Evolutionary conservation across 2,329 filamentous ascomycete genomes (phyloP).

Genomic region (Pleomassaria siparia): DNA sequence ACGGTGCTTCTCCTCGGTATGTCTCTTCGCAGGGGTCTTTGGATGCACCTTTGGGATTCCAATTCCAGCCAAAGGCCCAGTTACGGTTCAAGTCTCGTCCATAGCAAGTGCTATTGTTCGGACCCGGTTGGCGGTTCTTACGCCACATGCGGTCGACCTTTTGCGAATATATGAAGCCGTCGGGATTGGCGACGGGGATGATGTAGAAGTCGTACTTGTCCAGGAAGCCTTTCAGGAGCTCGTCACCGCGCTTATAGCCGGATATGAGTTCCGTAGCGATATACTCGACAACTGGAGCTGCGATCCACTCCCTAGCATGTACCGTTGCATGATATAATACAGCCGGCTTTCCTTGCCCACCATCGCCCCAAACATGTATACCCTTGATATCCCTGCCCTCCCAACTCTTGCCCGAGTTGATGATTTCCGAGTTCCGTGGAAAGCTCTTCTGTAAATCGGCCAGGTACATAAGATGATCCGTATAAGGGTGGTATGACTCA

Average conservation of each 20-base stretch:
- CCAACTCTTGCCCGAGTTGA: constrained; percentile 31
- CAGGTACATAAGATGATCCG: constrained; percentile 34
- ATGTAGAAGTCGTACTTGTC: constrained; percentile 37
- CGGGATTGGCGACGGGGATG: constrained; percentile 35
- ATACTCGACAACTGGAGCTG: constrained; percentile 47
- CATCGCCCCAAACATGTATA: constrained; percentile 35
- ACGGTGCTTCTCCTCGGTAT: constrained; percentile 32
- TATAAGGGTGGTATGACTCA: constrained; percentile 36
- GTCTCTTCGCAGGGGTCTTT: constrained; percentile 30
- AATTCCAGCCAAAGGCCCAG: constrained; percentile 36
- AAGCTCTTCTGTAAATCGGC: constrained; percentile 30
- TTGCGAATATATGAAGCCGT: constrained; percentile 38
- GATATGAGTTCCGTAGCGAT: constrained; percentile 29
- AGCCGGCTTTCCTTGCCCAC: constrained; percentile 34
- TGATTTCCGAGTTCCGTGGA: constrained; percentile 30
- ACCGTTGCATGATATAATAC: constrained; percentile 12
- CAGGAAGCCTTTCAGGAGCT: constrained; percentile 33
- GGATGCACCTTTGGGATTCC: constrained; percentile 29
- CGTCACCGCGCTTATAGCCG: constrained; percentile 28
- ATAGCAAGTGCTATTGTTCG: constrained; percentile 32
- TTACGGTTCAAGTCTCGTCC: constrained; percentile 40
- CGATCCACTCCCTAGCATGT: constrained; percentile 39
- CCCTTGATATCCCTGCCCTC: constrained; percentile 35
- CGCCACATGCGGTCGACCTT: constrained; percentile 39
- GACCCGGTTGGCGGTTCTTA: constrained; percentile 36